These are phyloP conservation scores for Cydonia oblonga DNA, from an alignment of 331 rosid species.

Conservation along the genomic window DNA sequence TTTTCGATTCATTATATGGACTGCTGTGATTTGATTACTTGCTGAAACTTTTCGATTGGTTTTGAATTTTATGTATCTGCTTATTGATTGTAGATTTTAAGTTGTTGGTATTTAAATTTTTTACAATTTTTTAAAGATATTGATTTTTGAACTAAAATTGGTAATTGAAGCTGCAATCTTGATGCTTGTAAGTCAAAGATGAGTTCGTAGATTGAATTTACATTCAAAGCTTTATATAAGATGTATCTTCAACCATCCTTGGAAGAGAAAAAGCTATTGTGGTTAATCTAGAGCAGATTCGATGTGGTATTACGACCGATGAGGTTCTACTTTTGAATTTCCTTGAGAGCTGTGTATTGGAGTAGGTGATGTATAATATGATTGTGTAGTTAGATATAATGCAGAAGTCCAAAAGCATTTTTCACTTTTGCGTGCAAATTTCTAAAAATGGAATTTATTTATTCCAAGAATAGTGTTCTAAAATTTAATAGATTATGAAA, in stretches of 20 bases:
- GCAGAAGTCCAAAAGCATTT: too few species aligned
- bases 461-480: too few species aligned
- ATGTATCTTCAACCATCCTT: constrained; percentile 62
- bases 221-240: too few species aligned
- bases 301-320: constrained; percentile 89
- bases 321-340: constrained; percentile 93
- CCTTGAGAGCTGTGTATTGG: constrained; percentile 81
- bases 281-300: constrained; percentile 88
- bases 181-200: neutral
- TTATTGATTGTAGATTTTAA: neutral
- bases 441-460: too few species aligned
- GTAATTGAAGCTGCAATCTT: neutral
- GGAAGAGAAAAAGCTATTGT: constrained; percentile 99
- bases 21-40: too few species aligned
- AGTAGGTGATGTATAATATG: constrained; percentile 42
- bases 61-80: neutral
- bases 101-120: neutral
- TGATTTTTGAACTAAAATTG: neutral
- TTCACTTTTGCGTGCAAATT: too few species aligned
- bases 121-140: neutral
- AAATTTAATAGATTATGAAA: too few species aligned
- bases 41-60: too few species aligned
- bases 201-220: too few species aligned
- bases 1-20: too few species aligned
- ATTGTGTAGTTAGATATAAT: too few species aligned